These are phyloP conservation scores for Aspergillus neoniger DNA, from an alignment of 2,329 filamentous ascomycete species.

Conservation along the genomic window DNA sequence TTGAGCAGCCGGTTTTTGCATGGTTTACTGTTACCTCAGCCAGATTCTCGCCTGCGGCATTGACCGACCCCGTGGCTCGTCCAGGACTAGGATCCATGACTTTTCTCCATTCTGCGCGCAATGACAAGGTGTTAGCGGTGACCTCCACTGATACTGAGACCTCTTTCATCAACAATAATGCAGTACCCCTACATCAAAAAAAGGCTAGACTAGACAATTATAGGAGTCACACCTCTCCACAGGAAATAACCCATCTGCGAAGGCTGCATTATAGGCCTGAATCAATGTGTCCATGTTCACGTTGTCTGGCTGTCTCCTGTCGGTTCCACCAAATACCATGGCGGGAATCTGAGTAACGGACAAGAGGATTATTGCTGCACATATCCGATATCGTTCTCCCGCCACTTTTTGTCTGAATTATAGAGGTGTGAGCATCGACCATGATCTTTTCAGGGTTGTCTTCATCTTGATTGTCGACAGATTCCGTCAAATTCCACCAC, in stretches of 20 bases:
- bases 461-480: not conserved
- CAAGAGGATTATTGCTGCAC: conserved; percentile 70
- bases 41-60: too few relatives aligned
- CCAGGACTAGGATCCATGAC: too few relatives aligned
- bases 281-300: conserved; percentile 55
- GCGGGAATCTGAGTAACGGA: conserved; percentile 67
- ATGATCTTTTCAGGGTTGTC: not conserved
- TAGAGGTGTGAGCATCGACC: conserved; percentile 12
- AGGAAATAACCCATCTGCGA: conserved; percentile 58
- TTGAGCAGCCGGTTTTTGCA: too few relatives aligned
- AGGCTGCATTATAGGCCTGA: conserved; percentile 66
- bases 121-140: too few relatives aligned
- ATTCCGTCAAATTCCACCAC: conserved; percentile 39
- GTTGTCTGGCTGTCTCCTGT: conserved; percentile 32
- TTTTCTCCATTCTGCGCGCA: too few relatives aligned
- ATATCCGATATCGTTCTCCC: conserved; percentile 54
- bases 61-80: too few relatives aligned
- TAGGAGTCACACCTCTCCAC: too few relatives aligned
- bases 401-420: too few relatives aligned
- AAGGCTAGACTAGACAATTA: not conserved
- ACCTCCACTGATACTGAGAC: too few relatives aligned
- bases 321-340: conserved; percentile 50
- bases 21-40: too few relatives aligned
- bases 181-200: conserved; percentile 60
- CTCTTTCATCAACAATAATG: conserved; percentile 67